A percentile compares a stretch with the other conserved stretches of the same genome.
Evolutionary conservation across 2,329 filamentous ascomycete species (phyloP).

Genomic region (Xylariales sp.): DNA sequence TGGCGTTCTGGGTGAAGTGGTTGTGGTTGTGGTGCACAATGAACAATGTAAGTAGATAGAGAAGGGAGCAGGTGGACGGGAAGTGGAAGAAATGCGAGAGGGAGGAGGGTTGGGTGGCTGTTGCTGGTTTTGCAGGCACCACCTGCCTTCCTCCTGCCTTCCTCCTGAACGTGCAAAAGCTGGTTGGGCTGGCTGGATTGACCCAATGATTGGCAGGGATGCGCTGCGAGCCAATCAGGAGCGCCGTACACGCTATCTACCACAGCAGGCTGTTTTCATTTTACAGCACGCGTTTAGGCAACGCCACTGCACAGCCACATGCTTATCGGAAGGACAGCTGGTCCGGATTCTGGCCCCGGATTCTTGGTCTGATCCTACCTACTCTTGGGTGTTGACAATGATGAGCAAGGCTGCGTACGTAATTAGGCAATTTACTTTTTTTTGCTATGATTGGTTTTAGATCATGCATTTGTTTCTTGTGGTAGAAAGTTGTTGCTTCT

Average conservation of each 20-base stretch:
- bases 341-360: too few species aligned
- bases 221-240: slow-evolving; percentile 24
- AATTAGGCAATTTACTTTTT: neutral
- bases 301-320: slow-evolving; percentile 20
- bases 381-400: too few species aligned
- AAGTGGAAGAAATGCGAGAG: slow-evolving; percentile 14
- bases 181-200: too few species aligned
- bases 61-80: slow-evolving; percentile 16
- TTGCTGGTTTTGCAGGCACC: slow-evolving; percentile 27
- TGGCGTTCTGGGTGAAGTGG: slow-evolving; percentile 31
- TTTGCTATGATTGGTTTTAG: too few species aligned
- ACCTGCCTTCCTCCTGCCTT: neutral
- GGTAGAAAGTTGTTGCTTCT: neutral
- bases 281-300: slow-evolving; percentile 11
- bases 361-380: too few species aligned
- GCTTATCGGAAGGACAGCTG: slow-evolving; percentile 16
- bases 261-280: too few species aligned
- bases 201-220: slow-evolving; percentile 14
- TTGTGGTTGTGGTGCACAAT: slow-evolving; percentile 3
- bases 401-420: neutral
- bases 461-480: neutral
- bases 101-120: slow-evolving; percentile 17
- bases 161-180: too few species aligned
- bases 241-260: too few species aligned
- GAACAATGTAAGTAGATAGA: neutral